Evolutionary conservation across 2,329 filamentous ascomycete species (phyloP).

Genomic region (Purpureocillium takamizusanense): DNA sequence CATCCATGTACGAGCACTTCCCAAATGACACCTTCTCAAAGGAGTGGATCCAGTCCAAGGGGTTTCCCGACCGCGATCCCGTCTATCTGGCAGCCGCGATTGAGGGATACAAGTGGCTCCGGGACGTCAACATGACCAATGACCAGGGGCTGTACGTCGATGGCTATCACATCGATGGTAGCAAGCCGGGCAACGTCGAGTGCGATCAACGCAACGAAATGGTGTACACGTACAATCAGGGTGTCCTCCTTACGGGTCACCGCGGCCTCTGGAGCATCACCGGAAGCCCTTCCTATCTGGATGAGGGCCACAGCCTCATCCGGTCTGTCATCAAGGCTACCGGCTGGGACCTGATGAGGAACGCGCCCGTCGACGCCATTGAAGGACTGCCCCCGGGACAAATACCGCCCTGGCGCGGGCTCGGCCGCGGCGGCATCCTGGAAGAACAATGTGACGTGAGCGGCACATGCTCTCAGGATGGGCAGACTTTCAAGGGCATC

Average conservation of each 20-base stretch:
- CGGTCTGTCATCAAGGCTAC: constrained; percentile 67
- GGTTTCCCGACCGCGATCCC: constrained; percentile 37
- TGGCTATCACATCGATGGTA: constrained; percentile 71
- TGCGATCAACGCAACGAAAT: constrained; percentile 80
- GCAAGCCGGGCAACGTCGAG: constrained; percentile 53
- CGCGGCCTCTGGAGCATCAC: constrained; percentile 74
- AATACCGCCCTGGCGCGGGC: constrained; percentile 56
- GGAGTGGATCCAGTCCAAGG: constrained; percentile 42
- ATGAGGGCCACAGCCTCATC: constrained; percentile 73
- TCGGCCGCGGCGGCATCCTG: constrained; percentile 71
- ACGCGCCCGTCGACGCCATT: constrained; percentile 32
- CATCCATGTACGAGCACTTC: constrained; percentile 84
- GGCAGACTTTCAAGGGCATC: constrained; percentile 88
- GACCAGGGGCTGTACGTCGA: constrained; percentile 67
- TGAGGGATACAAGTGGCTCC: constrained; percentile 74
- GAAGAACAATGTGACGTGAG: constrained; percentile 75
- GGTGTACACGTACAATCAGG: constrained; percentile 95
- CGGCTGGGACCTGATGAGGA: constrained; percentile 53
- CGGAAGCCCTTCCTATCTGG: constrained; percentile 59
- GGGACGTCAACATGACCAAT: constrained; percentile 72
- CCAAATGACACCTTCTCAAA: constrained; percentile 69
- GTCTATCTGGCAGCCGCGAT: constrained; percentile 65
- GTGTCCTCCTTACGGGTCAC: constrained; percentile 75
- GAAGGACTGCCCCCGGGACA: constrained; percentile 19
- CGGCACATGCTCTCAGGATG: constrained; percentile 70